Percentiles rank a stretch among this genome's conserved stretches.
Evolutionary conservation across 257 asterid species (phyloP).

Genomic region (Fraxinus americana): DNA sequence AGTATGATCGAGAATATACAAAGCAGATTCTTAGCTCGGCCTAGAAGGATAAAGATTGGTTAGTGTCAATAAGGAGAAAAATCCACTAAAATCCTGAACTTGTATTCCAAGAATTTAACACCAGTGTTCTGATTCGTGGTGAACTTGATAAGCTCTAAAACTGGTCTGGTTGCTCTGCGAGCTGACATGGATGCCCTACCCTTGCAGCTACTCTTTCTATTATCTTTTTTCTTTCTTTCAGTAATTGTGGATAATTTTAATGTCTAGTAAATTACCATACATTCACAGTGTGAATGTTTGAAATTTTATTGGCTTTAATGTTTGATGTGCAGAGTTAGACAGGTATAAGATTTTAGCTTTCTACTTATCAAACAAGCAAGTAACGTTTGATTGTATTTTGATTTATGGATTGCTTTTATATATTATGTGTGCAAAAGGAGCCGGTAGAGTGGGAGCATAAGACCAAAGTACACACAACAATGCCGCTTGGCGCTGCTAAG

Average conservation of each 20-base stretch:
- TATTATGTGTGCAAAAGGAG: slow-evolving; percentile 42
- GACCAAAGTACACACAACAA: slow-evolving; percentile 78
- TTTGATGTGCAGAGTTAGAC: background rate
- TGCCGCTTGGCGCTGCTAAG: slow-evolving; percentile 96
- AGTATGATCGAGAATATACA: slow-evolving; percentile 38
- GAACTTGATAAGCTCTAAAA: slow-evolving; percentile 54
- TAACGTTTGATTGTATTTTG: no score
- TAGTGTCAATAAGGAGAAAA: slow-evolving; percentile 64
- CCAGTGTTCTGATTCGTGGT: slow-evolving; percentile 71
- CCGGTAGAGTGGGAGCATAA: slow-evolving; percentile 86
- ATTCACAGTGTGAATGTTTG: slow-evolving; percentile 1
- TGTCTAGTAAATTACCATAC: background rate
- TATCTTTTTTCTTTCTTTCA: background rate
- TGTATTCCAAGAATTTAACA: slow-evolving; percentile 65
- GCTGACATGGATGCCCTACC: slow-evolving; percentile 92
- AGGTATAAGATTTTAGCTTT: no score
- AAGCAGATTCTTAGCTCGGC: slow-evolving; percentile 56
- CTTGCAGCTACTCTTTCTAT: slow-evolving; percentile 45
- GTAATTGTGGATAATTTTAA: background rate
- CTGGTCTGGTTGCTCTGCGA: slow-evolving; percentile 95
- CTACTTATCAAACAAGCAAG: background rate
- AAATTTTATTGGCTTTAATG: background rate
- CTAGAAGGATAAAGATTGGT: slow-evolving; percentile 49
- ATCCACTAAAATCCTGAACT: slow-evolving; percentile 87
- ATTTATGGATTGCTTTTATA: background rate